These are phyloP conservation scores for Boletus tomentosulus DNA, from an alignment of 768 basidiomycete genomes.

Conservation along the genomic window DNA sequence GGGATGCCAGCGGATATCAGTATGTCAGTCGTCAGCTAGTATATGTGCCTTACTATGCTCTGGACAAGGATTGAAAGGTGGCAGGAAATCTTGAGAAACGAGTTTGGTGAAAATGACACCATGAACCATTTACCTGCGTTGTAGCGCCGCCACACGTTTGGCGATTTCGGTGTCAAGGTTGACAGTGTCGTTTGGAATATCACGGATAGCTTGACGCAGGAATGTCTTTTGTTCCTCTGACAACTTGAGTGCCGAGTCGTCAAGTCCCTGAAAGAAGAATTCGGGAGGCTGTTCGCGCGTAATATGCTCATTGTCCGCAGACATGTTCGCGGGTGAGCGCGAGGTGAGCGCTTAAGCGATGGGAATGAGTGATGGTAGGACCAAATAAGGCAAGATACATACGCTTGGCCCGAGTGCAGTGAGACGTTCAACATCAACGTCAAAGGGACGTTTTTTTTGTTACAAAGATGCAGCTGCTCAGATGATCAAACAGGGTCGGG, in stretches of 20 bases:
- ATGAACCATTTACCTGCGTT: background rate
- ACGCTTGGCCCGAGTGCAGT: too few relatives aligned
- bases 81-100: background rate
- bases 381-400: too few relatives aligned
- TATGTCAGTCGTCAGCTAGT: background rate
- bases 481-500: conserved; percentile 50
- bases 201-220: background rate
- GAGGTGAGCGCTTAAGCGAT: too few relatives aligned
- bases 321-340: background rate
- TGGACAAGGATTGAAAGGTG: background rate
- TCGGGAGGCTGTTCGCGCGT: background rate
- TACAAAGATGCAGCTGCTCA: too few relatives aligned
- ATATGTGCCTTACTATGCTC: background rate
- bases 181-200: background rate
- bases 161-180: background rate
- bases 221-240: background rate
- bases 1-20: background rate
- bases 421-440: too few relatives aligned
- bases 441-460: too few relatives aligned
- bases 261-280: background rate
- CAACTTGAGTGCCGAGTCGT: background rate
- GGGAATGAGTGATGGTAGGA: too few relatives aligned
- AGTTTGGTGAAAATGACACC: too few relatives aligned
- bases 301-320: background rate
- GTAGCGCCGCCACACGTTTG: background rate